These are phyloP conservation scores for Barnettozyma siamensis DNA, from an alignment of 805 yeast genomes.

Conservation along the genomic window DNA sequence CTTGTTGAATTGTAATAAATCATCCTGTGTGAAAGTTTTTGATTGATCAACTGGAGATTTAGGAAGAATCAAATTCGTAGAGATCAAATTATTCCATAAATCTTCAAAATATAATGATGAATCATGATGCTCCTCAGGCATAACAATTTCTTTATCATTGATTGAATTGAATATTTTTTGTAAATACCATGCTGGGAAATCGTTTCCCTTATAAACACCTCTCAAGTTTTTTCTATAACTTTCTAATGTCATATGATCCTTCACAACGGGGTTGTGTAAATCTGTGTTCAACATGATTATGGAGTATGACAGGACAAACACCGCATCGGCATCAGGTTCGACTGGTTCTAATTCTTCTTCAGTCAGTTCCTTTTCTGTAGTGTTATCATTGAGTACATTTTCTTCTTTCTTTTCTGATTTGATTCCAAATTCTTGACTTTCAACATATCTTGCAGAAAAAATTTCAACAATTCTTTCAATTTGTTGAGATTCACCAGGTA, in stretches of 20 bases:
- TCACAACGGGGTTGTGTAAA: constrained; percentile 86
- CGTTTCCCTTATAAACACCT: constrained; percentile 70
- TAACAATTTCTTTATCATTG: constrained; percentile 79
- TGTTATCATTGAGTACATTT: background rate
- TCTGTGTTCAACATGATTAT: constrained; percentile 94
- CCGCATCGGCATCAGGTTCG: constrained; percentile 77
- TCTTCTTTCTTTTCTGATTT: constrained; percentile 7
- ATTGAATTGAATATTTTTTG: constrained; percentile 77
- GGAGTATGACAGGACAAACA: constrained; percentile 84
- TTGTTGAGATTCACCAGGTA: constrained; percentile 97
- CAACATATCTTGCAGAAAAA: constrained; percentile 76
- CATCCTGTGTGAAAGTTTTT: constrained; percentile 18
- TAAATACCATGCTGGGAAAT: constrained; percentile 83
- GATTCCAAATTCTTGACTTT: constrained; percentile 40
- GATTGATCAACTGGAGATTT: constrained; percentile 19
- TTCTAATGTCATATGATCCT: constrained; percentile 82
- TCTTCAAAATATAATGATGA: constrained; percentile 91
- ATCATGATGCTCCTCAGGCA: constrained; percentile 97
- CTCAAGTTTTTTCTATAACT: constrained; percentile 75
- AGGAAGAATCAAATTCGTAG: constrained; percentile 31
- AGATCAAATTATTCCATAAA: constrained; percentile 67
- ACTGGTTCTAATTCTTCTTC: constrained; percentile 39
- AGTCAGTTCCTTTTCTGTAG: background rate
- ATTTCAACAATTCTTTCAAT: constrained; percentile 87
- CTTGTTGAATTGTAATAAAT: constrained; percentile 56